Evolutionary conservation across 306 rosid genomes (phyloP).

Genomic region (Styphnolobium japonicum): DNA sequence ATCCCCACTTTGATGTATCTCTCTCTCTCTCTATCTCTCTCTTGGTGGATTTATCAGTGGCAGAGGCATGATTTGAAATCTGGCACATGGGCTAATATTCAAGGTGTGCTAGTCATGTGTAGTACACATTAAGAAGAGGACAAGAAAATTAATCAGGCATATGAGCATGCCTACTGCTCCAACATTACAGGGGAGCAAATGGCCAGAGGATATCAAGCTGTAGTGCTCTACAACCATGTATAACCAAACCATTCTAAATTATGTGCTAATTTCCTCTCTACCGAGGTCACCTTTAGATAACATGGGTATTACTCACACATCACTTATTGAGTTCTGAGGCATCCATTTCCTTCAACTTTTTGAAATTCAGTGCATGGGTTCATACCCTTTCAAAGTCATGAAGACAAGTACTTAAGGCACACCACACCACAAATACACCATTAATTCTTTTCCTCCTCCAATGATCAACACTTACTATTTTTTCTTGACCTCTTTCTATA

Average conservation of each 20-base stretch:
- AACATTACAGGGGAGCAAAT: neutral
- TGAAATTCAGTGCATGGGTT: neutral
- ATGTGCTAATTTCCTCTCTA: neutral
- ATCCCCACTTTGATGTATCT: neutral
- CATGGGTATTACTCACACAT: neutral
- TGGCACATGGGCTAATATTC: neutral
- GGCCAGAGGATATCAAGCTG: neutral
- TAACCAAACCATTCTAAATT: neutral
- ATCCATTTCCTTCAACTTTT: neutral
- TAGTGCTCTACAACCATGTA: neutral
- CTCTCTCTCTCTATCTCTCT: neutral
- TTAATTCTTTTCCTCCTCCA: too few species aligned
- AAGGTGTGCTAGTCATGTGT: neutral
- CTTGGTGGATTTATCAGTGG: neutral
- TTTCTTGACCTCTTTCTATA: neutral
- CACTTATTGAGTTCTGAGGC: neutral
- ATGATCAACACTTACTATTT: too few species aligned
- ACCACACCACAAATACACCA: neutral
- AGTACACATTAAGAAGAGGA: neutral
- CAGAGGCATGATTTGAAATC: slow-evolving; percentile 2
- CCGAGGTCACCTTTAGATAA: too few species aligned
- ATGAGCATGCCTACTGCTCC: neutral
- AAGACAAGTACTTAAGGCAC: neutral
- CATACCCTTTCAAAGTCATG: neutral
- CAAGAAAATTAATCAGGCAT: neutral